Percentiles rank a stretch among this genome's conserved stretches.
These are phyloP conservation scores for Alternaria brassicicola DNA, from an alignment of 2,329 filamentous ascomycete genomes.

Conservation along the genomic window DNA sequence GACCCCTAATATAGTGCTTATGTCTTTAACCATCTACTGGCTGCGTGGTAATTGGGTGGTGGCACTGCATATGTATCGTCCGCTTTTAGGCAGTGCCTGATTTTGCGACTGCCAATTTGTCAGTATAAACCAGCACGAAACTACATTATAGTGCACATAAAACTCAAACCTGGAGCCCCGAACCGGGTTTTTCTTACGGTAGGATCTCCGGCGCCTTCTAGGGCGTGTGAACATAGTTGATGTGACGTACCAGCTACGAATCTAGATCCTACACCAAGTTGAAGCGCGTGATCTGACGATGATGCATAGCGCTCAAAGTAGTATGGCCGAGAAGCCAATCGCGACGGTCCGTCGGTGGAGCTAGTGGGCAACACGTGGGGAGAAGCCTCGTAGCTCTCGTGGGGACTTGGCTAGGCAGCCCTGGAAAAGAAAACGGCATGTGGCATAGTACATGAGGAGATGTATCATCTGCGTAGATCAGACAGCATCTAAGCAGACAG, in stretches of 20 bases:
- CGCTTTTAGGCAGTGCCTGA: neutral
- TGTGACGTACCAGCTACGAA: neutral
- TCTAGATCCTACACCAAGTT: neutral
- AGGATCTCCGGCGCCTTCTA: neutral
- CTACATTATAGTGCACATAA: neutral
- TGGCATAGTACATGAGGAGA: neutral
- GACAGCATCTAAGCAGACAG: neutral
- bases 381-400: neutral
- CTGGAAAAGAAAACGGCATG: neutral
- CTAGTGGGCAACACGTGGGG: conserved; percentile 6
- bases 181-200: neutral
- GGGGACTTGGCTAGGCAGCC: neutral
- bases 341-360: conserved; percentile 1
- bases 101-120: neutral
- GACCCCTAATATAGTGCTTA: neutral
- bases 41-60: neutral
- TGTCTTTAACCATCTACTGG: neutral
- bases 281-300: neutral
- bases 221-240: neutral
- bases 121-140: neutral
- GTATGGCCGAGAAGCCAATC: conserved; percentile 2
- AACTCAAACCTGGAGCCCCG: neutral
- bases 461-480: neutral
- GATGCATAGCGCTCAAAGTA: conserved; percentile 1
- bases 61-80: neutral